Base-by-base conservation (phyloP, 352 stramenopile genomes). In the Globisporangium okanoganense region DNA sequence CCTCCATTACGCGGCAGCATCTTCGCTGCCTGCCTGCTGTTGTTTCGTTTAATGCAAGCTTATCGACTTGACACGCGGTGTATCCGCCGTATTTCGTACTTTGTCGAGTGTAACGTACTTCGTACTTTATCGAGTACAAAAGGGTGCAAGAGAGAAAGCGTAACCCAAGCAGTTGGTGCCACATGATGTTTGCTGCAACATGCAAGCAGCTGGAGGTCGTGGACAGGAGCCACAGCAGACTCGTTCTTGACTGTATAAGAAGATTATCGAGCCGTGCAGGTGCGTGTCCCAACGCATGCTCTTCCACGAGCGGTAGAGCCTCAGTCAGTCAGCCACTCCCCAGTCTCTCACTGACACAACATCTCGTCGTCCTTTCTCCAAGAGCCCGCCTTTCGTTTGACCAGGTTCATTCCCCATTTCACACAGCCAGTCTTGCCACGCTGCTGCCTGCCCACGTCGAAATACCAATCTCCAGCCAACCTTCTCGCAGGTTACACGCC, bases 1-100 rank as follows among this genome's bases (percentile, higher is more conserved):
- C 59, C 60, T 41, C 56, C 58, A 50, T 55, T 76, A 33, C 71
- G 73, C 41, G 70, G 73, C 58, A 81, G 63, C 73, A 81, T 81
- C 49, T 56, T 52, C 45, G 3, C 3, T 6, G 29, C 29, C n/a
- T 27, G 2, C 7, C 25, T 55, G 7, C 2, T 6, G 12, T 22
- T 55, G 48, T 14, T 38, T 35, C 20, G 48, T 40, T 24, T 40
- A 33, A 33, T 33, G 29, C n/a, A n/a, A n/a, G 6, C 29, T 33
- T 3, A 33, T 6, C 6, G 29, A 33, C 29, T 33, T 33, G 29
- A 33, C 29, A 33, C 29, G 29, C 29, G 29, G 29, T 33, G 29
- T n/a, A n/a, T n/a, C n/a, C n/a, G n/a, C n/a, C n/a, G 29, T 33
- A 33, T 33, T 33, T 33, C 29, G 29, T 33, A 33, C 29, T 33